Conservation (phyloP, 2,329 filamentous ascomycete species). For the Diplocarpon rosae region DNA sequence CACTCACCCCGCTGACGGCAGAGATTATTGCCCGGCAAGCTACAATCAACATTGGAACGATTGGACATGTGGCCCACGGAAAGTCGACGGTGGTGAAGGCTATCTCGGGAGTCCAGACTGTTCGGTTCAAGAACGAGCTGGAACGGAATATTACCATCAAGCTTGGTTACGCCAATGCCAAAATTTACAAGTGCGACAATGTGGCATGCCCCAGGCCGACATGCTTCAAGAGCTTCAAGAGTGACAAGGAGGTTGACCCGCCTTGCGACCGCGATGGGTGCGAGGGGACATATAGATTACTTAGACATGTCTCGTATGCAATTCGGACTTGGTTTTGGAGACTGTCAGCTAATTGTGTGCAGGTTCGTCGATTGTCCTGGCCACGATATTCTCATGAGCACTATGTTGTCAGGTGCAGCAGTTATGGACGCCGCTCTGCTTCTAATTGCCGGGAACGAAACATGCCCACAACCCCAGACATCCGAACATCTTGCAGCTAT, state of each 20-base stretch:
- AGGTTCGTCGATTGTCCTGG: constrained; percentile 98
- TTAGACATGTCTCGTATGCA: constrained; percentile 85
- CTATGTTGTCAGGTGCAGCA: constrained; percentile 97
- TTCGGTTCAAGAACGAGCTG: constrained; percentile 99
- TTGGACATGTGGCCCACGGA: constrained; percentile 97
- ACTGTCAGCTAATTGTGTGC: constrained; percentile 23
- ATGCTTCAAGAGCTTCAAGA: constrained; percentile 96
- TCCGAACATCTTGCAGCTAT: constrained; percentile 98
- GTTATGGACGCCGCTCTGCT: constrained; percentile 98
- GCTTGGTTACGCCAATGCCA: constrained; percentile 97
- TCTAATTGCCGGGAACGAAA: constrained; percentile 95
- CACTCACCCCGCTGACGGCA: constrained; percentile 74
- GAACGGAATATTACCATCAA: constrained; percentile 99
- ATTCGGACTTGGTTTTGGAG: not conserved
- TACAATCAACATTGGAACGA: constrained; percentile 97
- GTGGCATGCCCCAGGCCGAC: constrained; percentile 80
- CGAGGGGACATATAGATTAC: constrained; percentile 71
- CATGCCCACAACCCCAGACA: constrained; percentile 94
- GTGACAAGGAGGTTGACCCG: constrained; percentile 96
- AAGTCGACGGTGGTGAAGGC: constrained; percentile 99
- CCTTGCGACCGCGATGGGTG: constrained; percentile 92
- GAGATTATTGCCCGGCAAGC: constrained; percentile 97
- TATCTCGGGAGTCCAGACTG: constrained; percentile 96
- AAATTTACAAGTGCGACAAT: constrained; percentile 98
- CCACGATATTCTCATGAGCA: constrained; percentile 99